Base-by-base conservation (phyloP, 2,329 filamentous ascomycete species). In the Phialocephala sp. region DNA sequence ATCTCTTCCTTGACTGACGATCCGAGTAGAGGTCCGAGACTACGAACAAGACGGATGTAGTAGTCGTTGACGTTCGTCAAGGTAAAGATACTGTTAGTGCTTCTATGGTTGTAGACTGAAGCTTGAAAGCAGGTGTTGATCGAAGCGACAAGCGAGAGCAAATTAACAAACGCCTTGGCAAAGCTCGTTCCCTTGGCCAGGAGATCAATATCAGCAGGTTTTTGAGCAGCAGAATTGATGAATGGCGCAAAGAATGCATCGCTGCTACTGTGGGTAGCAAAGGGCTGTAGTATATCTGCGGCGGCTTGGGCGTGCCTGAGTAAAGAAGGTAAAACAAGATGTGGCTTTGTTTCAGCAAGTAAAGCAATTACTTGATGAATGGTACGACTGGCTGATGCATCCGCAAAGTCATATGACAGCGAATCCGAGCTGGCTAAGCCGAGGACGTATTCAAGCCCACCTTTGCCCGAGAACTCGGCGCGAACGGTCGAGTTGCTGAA, bases 1-100 rank as follows among this genome's bases (percentile, higher is more conserved):
- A 94, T 91, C 70, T 96, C 91, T 77, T 99, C 94, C 77, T 89
- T 90, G n/a, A 97, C 84, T 66, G 93, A 91, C 60, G 90, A 89
- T 50, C 91, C 87, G 69, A 97, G 85, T 18, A 99, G 80, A 27
- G 89, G 88, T 3, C 93, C 93, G 39, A 98, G 84, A 32, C 88
- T 88, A 68, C 87, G 85, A 27, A 97, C 85, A 43, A 97, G 80
- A n/a, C 83, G 79, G 54, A 87, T 82, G 75, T 97, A 97, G 76
- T 92, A 89, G 76, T 98, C 94, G 37, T 89, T 92, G 24, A 97
- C 85, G 74, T 97, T 97, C 71, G 96, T 85, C 32, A 88, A 85
- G 62, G 87, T 88, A 73, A 97, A 91, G 12, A 90, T 85, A 36
- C 87, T 85, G 11, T 81, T 81, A 60, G 69, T 61, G 54, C 62